Percentiles rank a stretch among this genome's conserved stretches.
phyloP scores from a whole-genome alignment of 148 eudicot genomes.

The Camellia sinensis region DNA sequence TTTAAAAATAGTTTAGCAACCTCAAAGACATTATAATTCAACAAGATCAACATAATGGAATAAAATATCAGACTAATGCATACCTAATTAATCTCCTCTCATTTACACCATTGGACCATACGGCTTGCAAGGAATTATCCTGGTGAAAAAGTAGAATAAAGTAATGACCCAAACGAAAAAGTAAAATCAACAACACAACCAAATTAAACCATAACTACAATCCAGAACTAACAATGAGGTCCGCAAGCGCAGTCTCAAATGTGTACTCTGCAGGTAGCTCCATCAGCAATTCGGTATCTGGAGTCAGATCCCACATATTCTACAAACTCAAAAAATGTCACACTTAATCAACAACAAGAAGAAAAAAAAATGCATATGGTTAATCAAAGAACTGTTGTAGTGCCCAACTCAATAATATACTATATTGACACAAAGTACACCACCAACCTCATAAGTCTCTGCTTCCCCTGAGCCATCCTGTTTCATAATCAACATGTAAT shows the following conservation, averaged over 20 bases:
- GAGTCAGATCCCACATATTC: constrained; percentile 94
- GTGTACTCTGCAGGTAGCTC: constrained; percentile 75
- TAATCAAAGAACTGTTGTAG: background rate
- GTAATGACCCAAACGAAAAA: background rate
- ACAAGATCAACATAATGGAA: background rate
- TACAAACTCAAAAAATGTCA: constrained; percentile 12
- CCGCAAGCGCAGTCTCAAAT: constrained; percentile 78
- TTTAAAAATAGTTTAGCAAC: background rate
- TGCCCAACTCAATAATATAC: background rate
- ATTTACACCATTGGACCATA: constrained; percentile 48
- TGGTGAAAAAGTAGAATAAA: constrained; percentile 21
- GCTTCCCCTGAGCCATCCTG: constrained; percentile 60
- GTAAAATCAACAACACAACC: background rate
- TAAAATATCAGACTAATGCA: background rate
- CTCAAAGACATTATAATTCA: background rate
- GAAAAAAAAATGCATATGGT: background rate
- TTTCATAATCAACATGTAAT: constrained; percentile 11
- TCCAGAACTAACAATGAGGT: constrained; percentile 55
- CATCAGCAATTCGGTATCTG: constrained; percentile 58
- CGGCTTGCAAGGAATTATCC: constrained; percentile 89
- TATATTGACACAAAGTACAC: background rate
- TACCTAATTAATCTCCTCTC: constrained; percentile 59
- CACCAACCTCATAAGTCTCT: constrained; percentile 52
- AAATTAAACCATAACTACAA: background rate
- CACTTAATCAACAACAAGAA: background rate